Evolutionary conservation across 2,329 filamentous ascomycete species (phyloP), one percentile per base, ranked within the genome.

Genomic region (Aureobasidium sp.): DNA sequence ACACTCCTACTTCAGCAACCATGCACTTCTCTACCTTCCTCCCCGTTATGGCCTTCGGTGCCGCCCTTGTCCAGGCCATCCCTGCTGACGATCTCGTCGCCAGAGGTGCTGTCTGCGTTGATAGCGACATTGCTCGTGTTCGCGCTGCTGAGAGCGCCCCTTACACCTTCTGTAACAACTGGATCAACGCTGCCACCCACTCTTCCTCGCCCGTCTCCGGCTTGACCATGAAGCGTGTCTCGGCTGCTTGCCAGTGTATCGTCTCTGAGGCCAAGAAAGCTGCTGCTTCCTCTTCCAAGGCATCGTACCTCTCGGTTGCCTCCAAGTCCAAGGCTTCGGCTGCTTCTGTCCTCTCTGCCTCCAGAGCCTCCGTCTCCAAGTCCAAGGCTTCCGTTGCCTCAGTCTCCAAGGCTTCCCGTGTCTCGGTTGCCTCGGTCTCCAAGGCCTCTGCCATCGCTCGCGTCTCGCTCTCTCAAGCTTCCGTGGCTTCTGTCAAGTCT

Each of bases 11-110:
- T 34, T 51, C 51, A 65, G 25, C 55, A 41, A 49, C 44, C 39
- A 68, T 69, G 68, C 66, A 67, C 41, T 64, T 65, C 62, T 62
- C 62, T 32, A 65, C 67, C 29, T 49, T 69, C 57, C 62, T 70
- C 9, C 66, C 68, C 11, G 64, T 70, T 49, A 63, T 69, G 51
- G 47, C 57, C 32, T 47, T 60, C 32, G 57, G 57, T 30, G 57
- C 57, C 57, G 27, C 57, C 47, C 47, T 60, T 16, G 57, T 60
- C 37, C 47, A 50, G 47, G 57, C 47, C 36, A 37, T 47, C 4
- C 57, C 57, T 44, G 41, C 57, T 30, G 47, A 60, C 34, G 47
- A 60, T 27, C 57, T 60, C 47, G 47, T 60, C 25, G 57, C 57
- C 47, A 50, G 57, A 50, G 57, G 57, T 39, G 57, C 57, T 30